Evolutionary conservation across 2,329 filamentous ascomycete genomes (phyloP), one percentile per base, ranked within the genome.

Genomic region (Calonectria ilicicola): DNA sequence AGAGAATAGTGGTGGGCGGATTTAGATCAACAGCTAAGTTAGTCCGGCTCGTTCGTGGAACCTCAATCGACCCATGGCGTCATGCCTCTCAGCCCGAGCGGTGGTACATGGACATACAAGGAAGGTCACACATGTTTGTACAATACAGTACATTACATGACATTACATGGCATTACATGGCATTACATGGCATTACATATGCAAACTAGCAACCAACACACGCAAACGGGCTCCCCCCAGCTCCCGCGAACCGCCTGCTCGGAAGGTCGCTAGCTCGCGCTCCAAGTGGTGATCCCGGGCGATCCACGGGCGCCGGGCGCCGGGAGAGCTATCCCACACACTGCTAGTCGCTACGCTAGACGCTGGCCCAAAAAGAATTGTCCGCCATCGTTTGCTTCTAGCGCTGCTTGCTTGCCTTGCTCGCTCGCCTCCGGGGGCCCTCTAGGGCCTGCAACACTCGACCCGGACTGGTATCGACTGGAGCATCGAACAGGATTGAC

Each of bases 181-280:
- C 47, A 51, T 32, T 32, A 32, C 5, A 32, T 32, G 29, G 9
- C 29, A 32, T 60, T 60, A 40, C 53, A 60, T 40, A 40, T 40
- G 53, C 53, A 38, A 26, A 38, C 53, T 60, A 40, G 35, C 53
- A 60, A 40, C 53, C 53, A 60, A 60, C 53, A 60, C 53, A 60
- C 32, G 29, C 53, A 60, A 60, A 60, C 53, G 40, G 32, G 32
- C 53, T 56, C 38, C 46, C 44, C 40, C 26, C 21, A 15, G 32
- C 35, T 60, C 53, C 53, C 53, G 53, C 19, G n/a, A 38, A 21
- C 29, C 53, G 53, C 32, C 53, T 40, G 21, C 19, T 35, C 19
- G 53, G 53, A 40, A 40, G 32, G 10, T 6, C 32, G 21, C 47
- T 53, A 53, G 49, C 32, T 53, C 32, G 27, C 49, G 38, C 6